phyloP scores from a whole-genome alignment of 345 rosid species.

The Diplotaxis tenuifolia region DNA sequence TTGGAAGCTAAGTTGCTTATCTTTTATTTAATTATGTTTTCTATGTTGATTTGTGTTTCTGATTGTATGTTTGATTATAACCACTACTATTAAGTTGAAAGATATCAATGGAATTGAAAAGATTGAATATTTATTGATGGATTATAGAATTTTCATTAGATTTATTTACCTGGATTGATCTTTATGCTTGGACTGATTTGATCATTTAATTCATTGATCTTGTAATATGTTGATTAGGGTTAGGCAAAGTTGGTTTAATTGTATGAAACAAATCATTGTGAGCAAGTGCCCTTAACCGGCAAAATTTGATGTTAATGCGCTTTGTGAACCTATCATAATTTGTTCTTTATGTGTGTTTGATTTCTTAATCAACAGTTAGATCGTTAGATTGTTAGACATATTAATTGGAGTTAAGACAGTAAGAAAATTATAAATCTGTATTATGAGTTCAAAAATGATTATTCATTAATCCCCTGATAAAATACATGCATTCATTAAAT shows the following conservation, averaged over 20 bases:
- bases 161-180: too few relatives aligned
- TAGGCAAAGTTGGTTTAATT: too few relatives aligned
- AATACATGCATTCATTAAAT: too few relatives aligned
- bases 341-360: too few relatives aligned
- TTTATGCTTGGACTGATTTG: not conserved
- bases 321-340: too few relatives aligned
- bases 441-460: not conserved
- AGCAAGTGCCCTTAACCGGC: too few relatives aligned
- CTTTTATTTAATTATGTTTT: too few relatives aligned
- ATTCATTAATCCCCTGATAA: too few relatives aligned
- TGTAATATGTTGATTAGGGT: not conserved
- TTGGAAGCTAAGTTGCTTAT: too few relatives aligned
- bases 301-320: not conserved
- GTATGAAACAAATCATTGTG: too few relatives aligned
- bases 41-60: not conserved
- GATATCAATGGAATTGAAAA: too few relatives aligned
- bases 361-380: too few relatives aligned
- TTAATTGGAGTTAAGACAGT: not conserved
- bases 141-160: not conserved
- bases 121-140: not conserved
- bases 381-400: not conserved
- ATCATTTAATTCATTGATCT: not conserved
- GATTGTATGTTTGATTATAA: not conserved
- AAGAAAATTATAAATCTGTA: not conserved
- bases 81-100: not conserved